phyloP scores from a whole-genome alignment of 139 green algal species.

The Coelastrella sp. region DNA sequence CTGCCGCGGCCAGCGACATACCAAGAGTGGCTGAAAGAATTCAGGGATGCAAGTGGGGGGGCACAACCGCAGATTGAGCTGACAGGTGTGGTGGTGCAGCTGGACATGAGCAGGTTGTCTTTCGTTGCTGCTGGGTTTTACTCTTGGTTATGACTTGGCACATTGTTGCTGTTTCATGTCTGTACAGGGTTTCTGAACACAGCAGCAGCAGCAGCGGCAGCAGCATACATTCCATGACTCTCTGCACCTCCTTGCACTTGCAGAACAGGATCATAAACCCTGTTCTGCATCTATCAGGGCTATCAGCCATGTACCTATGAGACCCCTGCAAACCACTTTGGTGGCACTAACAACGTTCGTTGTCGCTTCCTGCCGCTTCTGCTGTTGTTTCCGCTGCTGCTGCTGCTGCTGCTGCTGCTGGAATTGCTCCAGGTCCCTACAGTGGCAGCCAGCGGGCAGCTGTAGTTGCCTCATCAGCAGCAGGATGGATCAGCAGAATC shows the following conservation, averaged over 20 bases:
- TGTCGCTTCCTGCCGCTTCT: neutral
- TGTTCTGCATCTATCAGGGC: no score
- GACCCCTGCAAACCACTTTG: neutral
- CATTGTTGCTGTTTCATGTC: neutral
- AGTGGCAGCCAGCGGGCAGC: constrained; percentile 19
- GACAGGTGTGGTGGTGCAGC: neutral
- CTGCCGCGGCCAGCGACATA: constrained; percentile 30
- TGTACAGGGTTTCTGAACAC: no score
- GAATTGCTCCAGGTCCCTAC: neutral
- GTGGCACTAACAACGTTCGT: neutral
- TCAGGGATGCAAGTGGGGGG: constrained; percentile 44
- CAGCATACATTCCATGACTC: no score
- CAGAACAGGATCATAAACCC: no score
- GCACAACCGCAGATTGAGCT: constrained; percentile 11
- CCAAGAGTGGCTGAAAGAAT: constrained; percentile 46
- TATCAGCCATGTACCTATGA: no score
- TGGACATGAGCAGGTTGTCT: neutral
- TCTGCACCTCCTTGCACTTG: no score
- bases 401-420: neutral
- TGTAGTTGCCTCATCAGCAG: constrained; percentile 51
- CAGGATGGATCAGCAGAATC: constrained; percentile 59
- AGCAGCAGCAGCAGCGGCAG: no score
- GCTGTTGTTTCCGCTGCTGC: neutral
- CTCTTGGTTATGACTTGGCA: neutral
- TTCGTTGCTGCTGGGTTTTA: neutral